These are phyloP conservation scores for Nitzschia palea DNA, from an alignment of 108 stramenopile species.

Conservation along the genomic window DNA sequence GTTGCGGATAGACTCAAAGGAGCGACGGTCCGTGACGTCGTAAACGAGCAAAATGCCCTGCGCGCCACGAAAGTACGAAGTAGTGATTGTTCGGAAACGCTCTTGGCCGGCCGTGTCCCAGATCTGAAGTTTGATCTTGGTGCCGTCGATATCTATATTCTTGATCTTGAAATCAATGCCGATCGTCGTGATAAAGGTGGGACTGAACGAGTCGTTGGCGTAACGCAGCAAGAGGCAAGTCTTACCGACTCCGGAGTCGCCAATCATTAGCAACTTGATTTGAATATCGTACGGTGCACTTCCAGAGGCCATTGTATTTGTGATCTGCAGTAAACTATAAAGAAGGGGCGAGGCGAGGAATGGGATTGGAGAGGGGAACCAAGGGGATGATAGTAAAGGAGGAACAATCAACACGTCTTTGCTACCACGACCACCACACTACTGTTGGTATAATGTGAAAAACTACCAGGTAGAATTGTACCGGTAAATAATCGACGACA, in stretches of 20 bases:
- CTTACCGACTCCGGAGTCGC: slow-evolving; percentile 97
- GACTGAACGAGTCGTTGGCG: slow-evolving; percentile 98
- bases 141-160: slow-evolving; percentile 92
- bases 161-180: slow-evolving; percentile 99
- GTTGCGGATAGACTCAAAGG: slow-evolving; percentile 96
- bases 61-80: slow-evolving; percentile 94
- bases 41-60: slow-evolving; percentile 98
- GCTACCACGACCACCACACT: too few species aligned
- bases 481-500: too few species aligned
- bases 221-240: slow-evolving; percentile 98
- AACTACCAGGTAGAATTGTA: too few species aligned
- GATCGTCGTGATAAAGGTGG: slow-evolving; percentile 98
- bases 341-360: too few species aligned
- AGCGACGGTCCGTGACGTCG: slow-evolving; percentile 98
- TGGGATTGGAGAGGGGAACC: too few species aligned
- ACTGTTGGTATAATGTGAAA: too few species aligned
- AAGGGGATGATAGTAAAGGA: too few species aligned
- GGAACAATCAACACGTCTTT: too few species aligned
- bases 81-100: slow-evolving; percentile 95
- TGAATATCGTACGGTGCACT: slow-evolving; percentile 95
- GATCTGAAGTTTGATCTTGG: slow-evolving; percentile 95
- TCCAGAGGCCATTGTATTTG: slow-evolving; percentile 36
- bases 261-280: slow-evolving; percentile 99
- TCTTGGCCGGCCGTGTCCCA: slow-evolving; percentile 95
- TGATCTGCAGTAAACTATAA: too few species aligned